Conservation (phyloP, 345 rosid genomes). For the Citrus australasica region DNA sequence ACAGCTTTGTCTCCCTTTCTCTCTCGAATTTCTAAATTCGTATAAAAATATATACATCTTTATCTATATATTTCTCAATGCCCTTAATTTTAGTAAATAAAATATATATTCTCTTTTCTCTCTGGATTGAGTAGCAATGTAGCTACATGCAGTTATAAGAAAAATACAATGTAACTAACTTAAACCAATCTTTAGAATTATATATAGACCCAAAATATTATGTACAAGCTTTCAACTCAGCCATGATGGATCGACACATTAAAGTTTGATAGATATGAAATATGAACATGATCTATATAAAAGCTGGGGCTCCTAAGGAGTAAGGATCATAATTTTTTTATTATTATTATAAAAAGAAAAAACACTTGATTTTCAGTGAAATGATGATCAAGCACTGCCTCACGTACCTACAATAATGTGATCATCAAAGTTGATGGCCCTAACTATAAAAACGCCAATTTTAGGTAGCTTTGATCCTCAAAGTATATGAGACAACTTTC, state of each 20-base stretch:
- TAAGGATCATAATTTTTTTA: neutral
- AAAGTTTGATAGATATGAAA: conserved; percentile 16
- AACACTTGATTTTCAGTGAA: conserved; percentile 24
- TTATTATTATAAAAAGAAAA: neutral
- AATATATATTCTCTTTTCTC: neutral
- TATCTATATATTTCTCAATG: neutral
- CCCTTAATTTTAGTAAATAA: neutral
- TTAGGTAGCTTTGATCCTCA: conserved; percentile 29
- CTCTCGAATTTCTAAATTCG: conserved; percentile 29
- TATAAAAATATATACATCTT: neutral
- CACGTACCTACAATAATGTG: conserved; percentile 10
- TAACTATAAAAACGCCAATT: conserved; percentile 14
- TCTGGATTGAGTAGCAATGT: neutral
- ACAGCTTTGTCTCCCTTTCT: conserved; percentile 41
- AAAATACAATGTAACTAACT: neutral
- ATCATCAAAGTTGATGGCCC: conserved; percentile 10
- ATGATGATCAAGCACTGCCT: conserved; percentile 18
- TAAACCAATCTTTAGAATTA: neutral
- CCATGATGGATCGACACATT: neutral
- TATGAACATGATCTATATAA: neutral
- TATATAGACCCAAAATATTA: neutral
- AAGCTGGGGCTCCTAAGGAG: conserved; percentile 5
- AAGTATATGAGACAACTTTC: conserved; percentile 58
- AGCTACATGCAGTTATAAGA: neutral
- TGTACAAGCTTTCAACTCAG: neutral